phyloP scores from a whole-genome alignment of 169 alveolate species.

The Theileria annulata region DNA sequence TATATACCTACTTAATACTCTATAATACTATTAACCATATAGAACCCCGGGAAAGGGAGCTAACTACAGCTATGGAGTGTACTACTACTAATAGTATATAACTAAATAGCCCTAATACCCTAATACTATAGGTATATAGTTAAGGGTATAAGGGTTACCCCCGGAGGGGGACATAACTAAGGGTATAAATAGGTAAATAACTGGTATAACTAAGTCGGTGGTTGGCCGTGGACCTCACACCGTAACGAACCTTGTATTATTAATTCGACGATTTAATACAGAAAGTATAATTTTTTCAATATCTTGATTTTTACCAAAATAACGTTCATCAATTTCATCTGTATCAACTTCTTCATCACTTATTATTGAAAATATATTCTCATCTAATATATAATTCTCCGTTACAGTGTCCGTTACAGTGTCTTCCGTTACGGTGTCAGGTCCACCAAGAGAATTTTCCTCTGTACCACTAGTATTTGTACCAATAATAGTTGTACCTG shows the following conservation, averaged over 20 bases:
- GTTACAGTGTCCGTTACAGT: not conserved
- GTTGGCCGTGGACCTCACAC: too few species aligned
- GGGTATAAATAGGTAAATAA: too few species aligned
- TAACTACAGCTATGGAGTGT: too few species aligned
- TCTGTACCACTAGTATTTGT: not conserved
- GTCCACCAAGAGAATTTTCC: not conserved
- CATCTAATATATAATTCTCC: slow-evolving; percentile 16
- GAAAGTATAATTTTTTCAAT: slow-evolving; percentile 12
- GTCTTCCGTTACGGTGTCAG: not conserved
- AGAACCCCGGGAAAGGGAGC: too few species aligned
- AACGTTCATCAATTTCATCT: slow-evolving; percentile 8
- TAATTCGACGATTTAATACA: not conserved
- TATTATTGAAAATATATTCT: not conserved
- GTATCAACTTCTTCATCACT: not conserved
- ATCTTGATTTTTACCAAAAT: slow-evolving; percentile 1
- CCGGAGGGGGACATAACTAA: too few species aligned
- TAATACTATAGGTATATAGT: too few species aligned
- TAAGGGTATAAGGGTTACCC: too few species aligned
- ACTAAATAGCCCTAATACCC: too few species aligned
- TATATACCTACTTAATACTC: too few species aligned
- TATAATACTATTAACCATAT: too few species aligned
- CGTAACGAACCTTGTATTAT: not conserved
- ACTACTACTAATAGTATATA: too few species aligned
- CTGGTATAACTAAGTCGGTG: not conserved
- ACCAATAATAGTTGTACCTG: not conserved